Evolutionary conservation across 306 rosid species (phyloP).

Genomic region (Bauhinia variegata): DNA sequence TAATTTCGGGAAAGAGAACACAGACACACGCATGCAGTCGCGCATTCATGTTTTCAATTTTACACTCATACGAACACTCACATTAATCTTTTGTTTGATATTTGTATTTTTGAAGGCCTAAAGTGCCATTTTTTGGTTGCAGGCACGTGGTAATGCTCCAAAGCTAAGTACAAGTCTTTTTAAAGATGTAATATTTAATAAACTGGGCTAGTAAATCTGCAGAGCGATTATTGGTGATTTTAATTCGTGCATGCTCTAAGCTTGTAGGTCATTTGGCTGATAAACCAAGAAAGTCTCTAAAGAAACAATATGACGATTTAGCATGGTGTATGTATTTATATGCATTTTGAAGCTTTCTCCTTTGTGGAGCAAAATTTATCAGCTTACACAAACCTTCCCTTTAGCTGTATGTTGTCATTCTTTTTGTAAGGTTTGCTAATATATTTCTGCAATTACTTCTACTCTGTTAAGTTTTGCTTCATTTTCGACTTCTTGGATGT

Average conservation of each 20-base stretch:
- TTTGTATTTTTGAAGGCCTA: background rate
- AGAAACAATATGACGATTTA: conserved; percentile 23
- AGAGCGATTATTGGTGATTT: background rate
- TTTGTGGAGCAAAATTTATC: conserved; percentile 1
- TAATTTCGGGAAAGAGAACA: too few species aligned
- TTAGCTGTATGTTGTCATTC: conserved; percentile 9
- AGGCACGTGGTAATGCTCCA: background rate
- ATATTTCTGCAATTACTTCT: background rate
- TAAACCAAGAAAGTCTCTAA: background rate
- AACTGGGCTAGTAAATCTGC: conserved; percentile 8
- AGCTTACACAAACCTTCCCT: conserved; percentile 6
- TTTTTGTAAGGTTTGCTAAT: background rate
- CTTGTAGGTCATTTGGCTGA: conserved; percentile 7
- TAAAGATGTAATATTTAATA: too few species aligned
- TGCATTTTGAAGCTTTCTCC: conserved; percentile 17
- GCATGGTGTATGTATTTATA: conserved; percentile 8
- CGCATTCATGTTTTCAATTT: too few species aligned
- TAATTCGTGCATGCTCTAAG: background rate
- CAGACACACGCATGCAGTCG: too few species aligned
- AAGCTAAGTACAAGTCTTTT: too few species aligned
- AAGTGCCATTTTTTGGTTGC: background rate
- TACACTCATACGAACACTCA: background rate
- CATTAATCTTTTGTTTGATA: background rate
- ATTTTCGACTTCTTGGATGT: background rate
- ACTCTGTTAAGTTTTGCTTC: conserved; percentile 11